Conservation (phyloP, 164 flowering plant species). For the Platanus orientalis region DNA sequence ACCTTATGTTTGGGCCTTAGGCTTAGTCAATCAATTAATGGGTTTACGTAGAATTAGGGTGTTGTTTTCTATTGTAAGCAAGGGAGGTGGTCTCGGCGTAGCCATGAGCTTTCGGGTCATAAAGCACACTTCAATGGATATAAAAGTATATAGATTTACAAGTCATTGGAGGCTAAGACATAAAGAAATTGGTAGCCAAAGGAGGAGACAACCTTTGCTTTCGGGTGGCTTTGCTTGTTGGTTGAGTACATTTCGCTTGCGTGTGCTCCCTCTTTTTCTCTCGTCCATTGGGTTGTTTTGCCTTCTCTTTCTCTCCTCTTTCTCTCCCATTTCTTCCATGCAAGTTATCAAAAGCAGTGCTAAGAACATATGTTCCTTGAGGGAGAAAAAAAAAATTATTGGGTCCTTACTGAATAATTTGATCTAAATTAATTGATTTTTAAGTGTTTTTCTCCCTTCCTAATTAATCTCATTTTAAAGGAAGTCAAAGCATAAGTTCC, state of each 20-base stretch:
- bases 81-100: not conserved
- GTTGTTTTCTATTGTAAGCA: not conserved
- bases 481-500: too few species aligned
- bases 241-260: not conserved
- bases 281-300: not conserved
- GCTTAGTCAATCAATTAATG: not conserved
- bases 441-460: too few species aligned
- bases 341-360: not conserved
- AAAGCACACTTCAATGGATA: not conserved
- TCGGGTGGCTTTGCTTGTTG: slow-evolving; percentile 5
- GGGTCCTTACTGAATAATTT: too few species aligned
- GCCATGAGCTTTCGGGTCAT: slow-evolving; percentile 7
- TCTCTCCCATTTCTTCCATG: not conserved
- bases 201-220: slow-evolving; percentile 4
- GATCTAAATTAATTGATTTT: too few species aligned
- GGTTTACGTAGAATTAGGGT: not conserved
- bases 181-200: slow-evolving; percentile 5
- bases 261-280: not conserved
- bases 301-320: not conserved
- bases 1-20: too few species aligned
- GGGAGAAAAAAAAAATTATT: too few species aligned
- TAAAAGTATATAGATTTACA: not conserved
- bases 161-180: slow-evolving; percentile 8
- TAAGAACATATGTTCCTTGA: not conserved
- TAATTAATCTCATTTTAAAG: too few species aligned